phyloP scores from a whole-genome alignment of 1,139 yeast genomes.

The Saccharomyces hybrid region DNA sequence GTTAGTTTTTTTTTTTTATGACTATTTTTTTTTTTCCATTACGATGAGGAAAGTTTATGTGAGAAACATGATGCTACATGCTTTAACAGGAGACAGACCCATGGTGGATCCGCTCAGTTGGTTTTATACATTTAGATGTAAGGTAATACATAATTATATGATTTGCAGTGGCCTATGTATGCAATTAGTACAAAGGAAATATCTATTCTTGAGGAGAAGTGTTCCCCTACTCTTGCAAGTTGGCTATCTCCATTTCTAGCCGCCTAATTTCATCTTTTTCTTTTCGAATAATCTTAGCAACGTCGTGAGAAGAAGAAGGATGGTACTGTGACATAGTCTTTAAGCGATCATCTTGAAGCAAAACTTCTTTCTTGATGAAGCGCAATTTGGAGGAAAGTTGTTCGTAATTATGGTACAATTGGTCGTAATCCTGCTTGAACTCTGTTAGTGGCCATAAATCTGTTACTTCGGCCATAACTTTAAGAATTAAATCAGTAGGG shows the following conservation, averaged over 20 bases:
- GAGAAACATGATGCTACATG: background rate
- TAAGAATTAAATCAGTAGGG: conserved; percentile 21
- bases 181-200: background rate
- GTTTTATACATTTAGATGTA: background rate
- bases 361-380: conserved; percentile 15
- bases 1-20: background rate
- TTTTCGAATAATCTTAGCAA: conserved; percentile 22
- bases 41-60: background rate
- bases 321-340: conserved; percentile 8
- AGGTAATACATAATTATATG: background rate
- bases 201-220: background rate
- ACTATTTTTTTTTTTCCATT: background rate
- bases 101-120: background rate
- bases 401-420: conserved; percentile 13
- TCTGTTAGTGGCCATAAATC: conserved; percentile 28
- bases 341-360: conserved; percentile 23
- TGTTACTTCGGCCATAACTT: conserved; percentile 25
- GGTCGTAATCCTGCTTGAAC: conserved; percentile 19
- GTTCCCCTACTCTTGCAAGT: conserved; percentile 13
- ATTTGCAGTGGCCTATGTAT: background rate
- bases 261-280: conserved; percentile 9
- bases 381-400: conserved; percentile 17
- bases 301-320: conserved; percentile 12
- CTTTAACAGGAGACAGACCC: background rate
- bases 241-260: conserved; percentile 18